Base-by-base conservation (phyloP, 495 filamentous ascomycete genomes). In the Aspergillus egyptiacus region DNA sequence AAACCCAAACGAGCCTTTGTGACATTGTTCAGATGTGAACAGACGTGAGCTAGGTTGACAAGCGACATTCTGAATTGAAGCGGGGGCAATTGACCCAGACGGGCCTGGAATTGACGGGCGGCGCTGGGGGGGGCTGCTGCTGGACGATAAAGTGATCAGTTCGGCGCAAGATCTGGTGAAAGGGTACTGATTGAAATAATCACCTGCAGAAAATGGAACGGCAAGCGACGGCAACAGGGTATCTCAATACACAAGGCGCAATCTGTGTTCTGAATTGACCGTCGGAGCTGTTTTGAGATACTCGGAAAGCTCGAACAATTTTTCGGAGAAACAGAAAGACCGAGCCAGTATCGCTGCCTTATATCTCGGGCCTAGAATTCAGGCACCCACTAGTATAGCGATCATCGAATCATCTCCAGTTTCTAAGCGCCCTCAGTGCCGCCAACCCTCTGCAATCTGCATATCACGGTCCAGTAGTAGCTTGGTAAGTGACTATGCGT, bases 11-110 rank as follows among this genome's bases (percentile, higher is more conserved):
- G 85, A 6, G 87, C 91, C 62, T 83, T 84, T 39, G 86, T 84
- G 59, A 86, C 87, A 74, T 98, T 98, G 72, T 95, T 89, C 30
- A 98, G 78, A 75, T 97, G 93, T 42, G 89, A 88, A 71, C 87
- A 95, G 59, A 89, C 78, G 75, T 91, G 67, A 43, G 81, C 70
- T 57, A 97, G 79, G 66, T 81, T 80, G 61, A 81, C 75, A 72
- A 98, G 83, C 61, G 89, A 95, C 93, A 97, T 97, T 39, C 56
- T 68, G 58, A 47, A 34, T 38, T n/a, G 55, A 37, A 46, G 27
- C 38, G 25, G 51, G 52, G 50, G 68, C 55, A 20, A 50, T 27
- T 50, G 48, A 54, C 50, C 39, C 60, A 54, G 56, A 46, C 31
- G 60, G 55, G 52, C 46, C 37, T 44, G 17, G n/a, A 15, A 13